These are phyloP conservation scores for Colletotrichum sp. DNA, from an alignment of 2,329 filamentous ascomycete species.

Conservation along the genomic window DNA sequence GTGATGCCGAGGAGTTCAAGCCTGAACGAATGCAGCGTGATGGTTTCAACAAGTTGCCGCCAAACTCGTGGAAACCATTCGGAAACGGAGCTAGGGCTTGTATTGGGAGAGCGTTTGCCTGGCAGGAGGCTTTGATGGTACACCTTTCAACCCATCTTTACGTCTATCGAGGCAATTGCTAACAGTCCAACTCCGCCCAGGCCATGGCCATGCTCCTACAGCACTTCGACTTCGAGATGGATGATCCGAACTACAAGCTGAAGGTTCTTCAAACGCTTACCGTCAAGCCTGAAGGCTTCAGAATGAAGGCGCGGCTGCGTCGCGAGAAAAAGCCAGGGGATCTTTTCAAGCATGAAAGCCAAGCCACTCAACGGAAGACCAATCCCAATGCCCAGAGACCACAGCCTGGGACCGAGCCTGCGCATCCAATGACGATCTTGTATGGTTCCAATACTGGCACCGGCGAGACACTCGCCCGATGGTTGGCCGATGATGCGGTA, in stretches of 20 bases:
- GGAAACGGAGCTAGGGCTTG: conserved; percentile 74
- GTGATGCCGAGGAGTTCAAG: conserved; percentile 68
- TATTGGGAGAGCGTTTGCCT: conserved; percentile 76
- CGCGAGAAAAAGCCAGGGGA: conserved; percentile 30
- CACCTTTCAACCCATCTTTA: conserved; percentile 30
- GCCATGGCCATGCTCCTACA: conserved; percentile 69
- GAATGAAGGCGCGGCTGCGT: conserved; percentile 63
- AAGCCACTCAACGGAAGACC: conserved; percentile 34
- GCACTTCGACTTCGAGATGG: conserved; percentile 70
- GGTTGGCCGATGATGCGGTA: conserved; percentile 63
- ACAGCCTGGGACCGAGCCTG: background rate
- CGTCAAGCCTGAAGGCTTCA: conserved; percentile 68
- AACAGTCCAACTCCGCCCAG: background rate
- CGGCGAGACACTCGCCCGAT: conserved; percentile 72
- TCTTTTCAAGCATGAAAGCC: conserved; percentile 32
- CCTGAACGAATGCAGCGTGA: conserved; percentile 77
- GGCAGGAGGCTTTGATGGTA: conserved; percentile 67
- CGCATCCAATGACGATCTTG: conserved; percentile 64
- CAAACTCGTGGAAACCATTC: conserved; percentile 69
- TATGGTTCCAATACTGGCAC: conserved; percentile 80
- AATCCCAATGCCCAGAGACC: background rate
- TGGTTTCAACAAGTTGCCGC: conserved; percentile 62
- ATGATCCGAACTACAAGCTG: conserved; percentile 63
- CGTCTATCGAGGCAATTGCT: background rate
- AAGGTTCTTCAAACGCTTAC: conserved; percentile 62